Conservation (phyloP, 176 grass and related monocot genomes). For the Chrysopogon serrulatus region DNA sequence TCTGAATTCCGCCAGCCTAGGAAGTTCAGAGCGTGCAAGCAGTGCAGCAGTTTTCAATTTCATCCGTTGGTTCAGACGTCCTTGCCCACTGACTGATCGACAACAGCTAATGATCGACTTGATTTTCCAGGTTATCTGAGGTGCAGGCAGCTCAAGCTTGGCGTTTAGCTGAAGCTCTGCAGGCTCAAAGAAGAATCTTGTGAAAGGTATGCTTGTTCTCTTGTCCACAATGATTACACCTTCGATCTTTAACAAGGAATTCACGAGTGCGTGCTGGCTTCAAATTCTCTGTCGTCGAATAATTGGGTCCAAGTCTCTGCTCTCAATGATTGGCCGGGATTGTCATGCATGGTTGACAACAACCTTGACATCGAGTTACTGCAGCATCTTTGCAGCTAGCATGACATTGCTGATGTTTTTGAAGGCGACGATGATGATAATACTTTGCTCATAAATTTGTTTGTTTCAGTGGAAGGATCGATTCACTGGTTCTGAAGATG, state of each 20-base stretch:
- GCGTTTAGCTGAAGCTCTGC: slow-evolving; percentile 13
- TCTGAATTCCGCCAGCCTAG: not conserved
- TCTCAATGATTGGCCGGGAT: not conserved
- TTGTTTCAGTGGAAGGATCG: slow-evolving; percentile 31
- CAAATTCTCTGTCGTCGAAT: not conserved
- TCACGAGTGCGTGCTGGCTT: not conserved
- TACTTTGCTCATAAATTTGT: not conserved
- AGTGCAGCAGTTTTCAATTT: not conserved
- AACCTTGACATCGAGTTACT: not conserved
- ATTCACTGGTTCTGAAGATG: slow-evolving; percentile 26
- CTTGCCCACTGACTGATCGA: not conserved
- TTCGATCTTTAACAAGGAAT: slow-evolving; percentile 7
- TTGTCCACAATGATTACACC: not conserved
- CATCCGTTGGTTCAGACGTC: not conserved
- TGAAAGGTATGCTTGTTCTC: slow-evolving; percentile 34
- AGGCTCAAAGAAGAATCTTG: slow-evolving; percentile 15
- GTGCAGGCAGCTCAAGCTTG: not conserved
- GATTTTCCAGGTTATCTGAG: slow-evolving; percentile 4
- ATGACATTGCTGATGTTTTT: not conserved
- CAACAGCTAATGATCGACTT: not conserved
- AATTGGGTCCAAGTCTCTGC: not conserved
- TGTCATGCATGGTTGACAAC: not conserved
- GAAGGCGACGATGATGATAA: not conserved
- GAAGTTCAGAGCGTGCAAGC: not conserved
- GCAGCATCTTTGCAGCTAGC: not conserved